Percentiles rank a stretch among this genome's conserved stretches.
These are phyloP conservation scores for Beauveria australis DNA, from an alignment of 2,329 filamentous ascomycete species.

Conservation along the genomic window DNA sequence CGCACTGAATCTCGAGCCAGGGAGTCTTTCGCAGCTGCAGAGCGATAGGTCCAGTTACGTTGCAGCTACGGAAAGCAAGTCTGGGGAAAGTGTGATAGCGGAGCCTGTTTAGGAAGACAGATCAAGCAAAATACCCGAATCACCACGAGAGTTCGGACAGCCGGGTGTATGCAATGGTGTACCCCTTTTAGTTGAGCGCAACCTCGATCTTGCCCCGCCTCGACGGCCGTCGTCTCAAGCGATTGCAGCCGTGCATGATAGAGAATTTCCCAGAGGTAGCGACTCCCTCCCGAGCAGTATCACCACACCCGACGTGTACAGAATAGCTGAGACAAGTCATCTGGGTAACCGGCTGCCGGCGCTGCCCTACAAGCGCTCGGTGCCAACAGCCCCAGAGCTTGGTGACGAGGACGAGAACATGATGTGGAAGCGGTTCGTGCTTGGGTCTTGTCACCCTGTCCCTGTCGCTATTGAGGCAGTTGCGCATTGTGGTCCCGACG, in stretches of 20 bases:
- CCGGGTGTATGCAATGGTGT: neutral
- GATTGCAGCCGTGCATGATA: neutral
- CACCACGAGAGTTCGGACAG: neutral
- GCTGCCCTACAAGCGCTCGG: neutral
- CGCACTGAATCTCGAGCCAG: neutral
- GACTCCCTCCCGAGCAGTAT: neutral
- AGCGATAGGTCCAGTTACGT: neutral
- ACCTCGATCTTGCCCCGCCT: neutral
- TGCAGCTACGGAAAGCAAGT: neutral
- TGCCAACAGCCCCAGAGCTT: neutral
- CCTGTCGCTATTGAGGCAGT: neutral
- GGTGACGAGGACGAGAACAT: neutral
- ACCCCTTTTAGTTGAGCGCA: neutral
- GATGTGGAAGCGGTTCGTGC: constrained; percentile 4
- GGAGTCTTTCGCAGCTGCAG: neutral
- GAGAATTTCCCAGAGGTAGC: neutral
- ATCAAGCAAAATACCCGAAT: neutral
- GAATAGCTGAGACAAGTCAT: neutral
- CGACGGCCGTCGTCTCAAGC: neutral
- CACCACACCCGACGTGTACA: neutral
- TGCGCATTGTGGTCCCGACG: neutral
- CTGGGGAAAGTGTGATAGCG: neutral
- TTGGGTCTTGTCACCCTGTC: neutral
- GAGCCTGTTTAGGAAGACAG: neutral
- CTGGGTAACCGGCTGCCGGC: neutral